Percentiles rank a stretch among this genome's conserved stretches.
These are phyloP conservation scores for Rhodofomes roseus DNA, from an alignment of 1,284 basidiomycete species.

Conservation along the genomic window DNA sequence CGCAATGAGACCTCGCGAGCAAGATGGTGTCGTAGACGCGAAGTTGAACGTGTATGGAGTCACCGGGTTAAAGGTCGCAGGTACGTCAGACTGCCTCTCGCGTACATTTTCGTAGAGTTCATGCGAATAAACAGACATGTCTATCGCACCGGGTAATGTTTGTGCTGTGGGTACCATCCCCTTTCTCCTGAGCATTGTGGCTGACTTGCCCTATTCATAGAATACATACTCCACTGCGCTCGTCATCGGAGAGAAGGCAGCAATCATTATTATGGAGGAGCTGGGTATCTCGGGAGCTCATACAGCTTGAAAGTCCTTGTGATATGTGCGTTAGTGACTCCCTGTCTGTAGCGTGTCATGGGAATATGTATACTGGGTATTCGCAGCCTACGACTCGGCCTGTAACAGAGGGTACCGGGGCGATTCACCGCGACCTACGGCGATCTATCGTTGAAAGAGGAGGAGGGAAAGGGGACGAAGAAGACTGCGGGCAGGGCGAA, in stretches of 20 bases:
- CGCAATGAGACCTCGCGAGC: constrained; percentile 57
- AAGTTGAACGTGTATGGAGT: constrained; percentile 63
- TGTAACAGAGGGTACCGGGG: too few relatives aligned
- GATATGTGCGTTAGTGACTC: background rate
- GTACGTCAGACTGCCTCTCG: constrained; percentile 9
- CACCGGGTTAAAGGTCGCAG: constrained; percentile 53
- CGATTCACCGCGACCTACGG: too few relatives aligned
- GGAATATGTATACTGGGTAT: too few relatives aligned
- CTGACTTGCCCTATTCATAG: background rate
- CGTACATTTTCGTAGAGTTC: too few relatives aligned
- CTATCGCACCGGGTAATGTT: constrained; percentile 46
- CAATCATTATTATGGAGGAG: constrained; percentile 1
- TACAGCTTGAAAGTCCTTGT: background rate
- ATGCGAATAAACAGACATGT: too few relatives aligned
- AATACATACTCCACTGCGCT: constrained; percentile 6
- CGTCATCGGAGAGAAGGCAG: constrained; percentile 4
- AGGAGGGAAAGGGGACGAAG: too few relatives aligned
- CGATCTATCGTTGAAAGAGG: too few relatives aligned
- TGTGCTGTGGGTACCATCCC: constrained; percentile 24
- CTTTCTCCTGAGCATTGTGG: background rate
- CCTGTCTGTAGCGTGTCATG: too few relatives aligned
- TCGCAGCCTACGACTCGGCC: too few relatives aligned
- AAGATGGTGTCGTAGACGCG: constrained; percentile 59
- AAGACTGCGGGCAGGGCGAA: too few relatives aligned
- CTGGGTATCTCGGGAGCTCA: background rate